phyloP scores from a whole-genome alignment of 768 basidiomycete species.

The Leucosporidium creatinivorum region DNA sequence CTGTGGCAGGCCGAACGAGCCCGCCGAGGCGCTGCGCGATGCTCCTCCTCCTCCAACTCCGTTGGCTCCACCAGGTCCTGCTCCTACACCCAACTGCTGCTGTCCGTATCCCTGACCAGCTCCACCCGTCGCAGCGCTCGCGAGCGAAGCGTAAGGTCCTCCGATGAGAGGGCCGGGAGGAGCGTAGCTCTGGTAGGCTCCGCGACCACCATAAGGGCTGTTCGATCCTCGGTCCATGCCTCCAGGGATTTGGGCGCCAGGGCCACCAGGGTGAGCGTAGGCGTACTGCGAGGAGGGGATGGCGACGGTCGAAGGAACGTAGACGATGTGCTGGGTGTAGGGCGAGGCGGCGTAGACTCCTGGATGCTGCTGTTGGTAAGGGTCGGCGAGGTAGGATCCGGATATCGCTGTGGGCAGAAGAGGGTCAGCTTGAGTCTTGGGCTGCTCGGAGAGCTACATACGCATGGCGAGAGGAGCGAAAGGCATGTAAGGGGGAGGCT shows the following conservation, averaged over 20 bases:
- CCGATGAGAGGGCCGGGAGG: neutral
- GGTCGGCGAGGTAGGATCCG: conserved; percentile 31
- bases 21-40: neutral
- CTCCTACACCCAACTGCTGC: neutral
- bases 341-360: conserved; percentile 37
- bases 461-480: conserved; percentile 30
- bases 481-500: conserved; percentile 27
- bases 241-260: neutral
- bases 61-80: neutral
- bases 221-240: neutral
- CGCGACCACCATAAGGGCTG: neutral
- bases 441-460: neutral
- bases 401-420: neutral
- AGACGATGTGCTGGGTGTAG: conserved; percentile 37
- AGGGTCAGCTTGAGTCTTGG: neutral
- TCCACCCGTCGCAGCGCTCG: neutral
- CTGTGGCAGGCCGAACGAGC: neutral
- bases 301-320: conserved; percentile 31
- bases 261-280: conserved; percentile 20
- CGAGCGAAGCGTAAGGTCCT: neutral
- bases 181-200: neutral
- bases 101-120: neutral
- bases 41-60: neutral
- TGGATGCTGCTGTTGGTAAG: conserved; percentile 37
- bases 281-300: conserved; percentile 29